Evolutionary conservation across 495 filamentous ascomycete species (phyloP).

Genomic region (Penicillium pancosmium): DNA sequence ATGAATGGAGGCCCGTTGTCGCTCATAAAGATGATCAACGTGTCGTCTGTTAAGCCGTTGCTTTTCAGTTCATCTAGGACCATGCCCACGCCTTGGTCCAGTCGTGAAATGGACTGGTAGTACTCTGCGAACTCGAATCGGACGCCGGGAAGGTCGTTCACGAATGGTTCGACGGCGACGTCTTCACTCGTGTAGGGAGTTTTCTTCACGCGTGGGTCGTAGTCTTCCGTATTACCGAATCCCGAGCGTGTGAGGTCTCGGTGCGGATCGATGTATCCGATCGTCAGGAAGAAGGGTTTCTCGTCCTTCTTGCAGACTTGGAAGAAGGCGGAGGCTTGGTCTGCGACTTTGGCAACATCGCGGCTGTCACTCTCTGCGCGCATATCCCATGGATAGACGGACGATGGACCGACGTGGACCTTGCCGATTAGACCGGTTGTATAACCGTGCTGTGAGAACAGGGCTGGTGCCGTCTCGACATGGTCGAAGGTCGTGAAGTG

Average conservation of each 20-base stretch:
- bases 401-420: slow-evolving; percentile 45
- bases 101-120: slow-evolving; percentile 41
- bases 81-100: slow-evolving; percentile 46
- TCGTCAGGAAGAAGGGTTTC: slow-evolving; percentile 43
- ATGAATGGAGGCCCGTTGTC: slow-evolving; percentile 53
- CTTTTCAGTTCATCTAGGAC: slow-evolving; percentile 37
- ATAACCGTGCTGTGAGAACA: slow-evolving; percentile 40
- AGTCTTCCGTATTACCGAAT: slow-evolving; percentile 41
- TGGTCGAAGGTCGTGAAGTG: slow-evolving; percentile 48
- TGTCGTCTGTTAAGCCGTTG: slow-evolving; percentile 35
- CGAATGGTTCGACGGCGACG: slow-evolving; percentile 36
- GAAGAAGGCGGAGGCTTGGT: slow-evolving; percentile 39
- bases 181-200: slow-evolving; percentile 23
- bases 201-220: slow-evolving; percentile 20
- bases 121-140: slow-evolving; percentile 47
- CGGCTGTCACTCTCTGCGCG: slow-evolving; percentile 40
- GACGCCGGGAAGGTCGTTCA: slow-evolving; percentile 40
- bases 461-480: slow-evolving; percentile 40
- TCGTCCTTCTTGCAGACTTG: slow-evolving; percentile 27
- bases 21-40: slow-evolving; percentile 46
- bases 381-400: slow-evolving; percentile 46
- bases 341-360: slow-evolving; percentile 33
- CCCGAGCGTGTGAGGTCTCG: slow-evolving; percentile 41
- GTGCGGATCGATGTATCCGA: slow-evolving; percentile 50
- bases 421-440: slow-evolving; percentile 49